phyloP scores from a whole-genome alignment of 176 grass and related monocot species.

The Carex littledalei region DNA sequence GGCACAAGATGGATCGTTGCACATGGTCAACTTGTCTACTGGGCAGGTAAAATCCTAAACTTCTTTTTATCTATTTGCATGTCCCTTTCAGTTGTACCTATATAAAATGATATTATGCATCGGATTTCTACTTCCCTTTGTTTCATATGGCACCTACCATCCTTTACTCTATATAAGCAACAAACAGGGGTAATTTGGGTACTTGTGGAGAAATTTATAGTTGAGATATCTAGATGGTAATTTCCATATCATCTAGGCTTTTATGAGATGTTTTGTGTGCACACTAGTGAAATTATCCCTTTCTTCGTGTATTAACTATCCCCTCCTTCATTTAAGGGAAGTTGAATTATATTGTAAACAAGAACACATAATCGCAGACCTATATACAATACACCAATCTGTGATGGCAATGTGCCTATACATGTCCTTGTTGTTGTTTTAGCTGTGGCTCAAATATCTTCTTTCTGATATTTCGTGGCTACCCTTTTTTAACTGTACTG shows the following conservation, averaged over 20 bases:
- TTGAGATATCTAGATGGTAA: not conserved
- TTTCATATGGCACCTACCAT: constrained; percentile 2
- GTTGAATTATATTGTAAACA: not conserved
- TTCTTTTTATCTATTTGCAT: constrained; percentile 14
- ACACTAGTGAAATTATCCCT: not conserved
- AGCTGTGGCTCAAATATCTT: not conserved
- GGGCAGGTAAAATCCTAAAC: constrained; percentile 42
- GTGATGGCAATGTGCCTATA: not conserved
- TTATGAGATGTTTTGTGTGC: not conserved
- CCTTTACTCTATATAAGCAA: not conserved
- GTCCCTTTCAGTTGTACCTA: not conserved
- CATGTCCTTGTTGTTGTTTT: not conserved
- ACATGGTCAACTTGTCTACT: constrained; percentile 67
- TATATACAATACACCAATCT: not conserved
- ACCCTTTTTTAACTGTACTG: not conserved
- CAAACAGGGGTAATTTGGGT: not conserved
- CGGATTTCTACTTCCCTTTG: not conserved
- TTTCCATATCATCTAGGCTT: not conserved
- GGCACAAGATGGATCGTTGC: constrained; percentile 67
- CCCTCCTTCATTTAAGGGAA: not conserved
- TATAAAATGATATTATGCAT: not conserved
- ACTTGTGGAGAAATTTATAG: not conserved
- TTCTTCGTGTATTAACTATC: not conserved
- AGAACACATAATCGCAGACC: not conserved
- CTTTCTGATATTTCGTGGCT: not conserved